phyloP scores from a whole-genome alignment of 805 yeast species.

The Pichia eremophila region DNA sequence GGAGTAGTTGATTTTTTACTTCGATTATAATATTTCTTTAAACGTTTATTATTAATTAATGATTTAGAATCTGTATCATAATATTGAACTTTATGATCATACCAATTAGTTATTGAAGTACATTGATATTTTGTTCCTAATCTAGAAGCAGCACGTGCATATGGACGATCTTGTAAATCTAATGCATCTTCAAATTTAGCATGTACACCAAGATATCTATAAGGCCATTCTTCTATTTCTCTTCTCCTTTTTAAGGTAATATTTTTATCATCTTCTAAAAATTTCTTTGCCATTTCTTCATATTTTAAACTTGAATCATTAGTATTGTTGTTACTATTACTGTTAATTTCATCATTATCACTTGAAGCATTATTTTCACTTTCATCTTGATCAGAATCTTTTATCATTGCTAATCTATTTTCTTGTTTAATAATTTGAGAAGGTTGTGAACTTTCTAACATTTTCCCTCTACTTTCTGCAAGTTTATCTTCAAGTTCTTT shows the following conservation, averaged over 20 bases:
- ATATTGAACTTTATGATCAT: constrained; percentile 55
- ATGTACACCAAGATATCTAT: constrained; percentile 70
- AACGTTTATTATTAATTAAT: constrained; percentile 12
- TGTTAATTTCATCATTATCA: neutral
- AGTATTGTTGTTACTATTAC: neutral
- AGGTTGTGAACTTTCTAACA: constrained; percentile 23
- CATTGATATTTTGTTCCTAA: constrained; percentile 70
- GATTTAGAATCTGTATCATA: constrained; percentile 32
- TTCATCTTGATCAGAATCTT: neutral
- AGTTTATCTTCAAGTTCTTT: constrained; percentile 42
- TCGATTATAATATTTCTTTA: constrained; percentile 18
- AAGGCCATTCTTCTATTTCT: constrained; percentile 68
- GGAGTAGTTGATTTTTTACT: constrained; percentile 14
- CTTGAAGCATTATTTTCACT: neutral
- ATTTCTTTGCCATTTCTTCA: constrained; percentile 48
- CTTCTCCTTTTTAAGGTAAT: constrained; percentile 39
- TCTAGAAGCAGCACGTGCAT: constrained; percentile 72
- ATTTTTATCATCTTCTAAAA: constrained; percentile 36
- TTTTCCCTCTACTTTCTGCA: constrained; percentile 26
- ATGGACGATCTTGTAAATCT: constrained; percentile 68
- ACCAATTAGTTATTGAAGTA: constrained; percentile 55
- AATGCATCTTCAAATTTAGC: constrained; percentile 67
- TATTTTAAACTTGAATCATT: constrained; percentile 30
- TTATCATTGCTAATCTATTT: neutral
- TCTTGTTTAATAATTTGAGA: constrained; percentile 14